These are phyloP conservation scores for Lonicera japonica DNA, from an alignment of 129 eudicot genomes.

Conservation along the genomic window DNA sequence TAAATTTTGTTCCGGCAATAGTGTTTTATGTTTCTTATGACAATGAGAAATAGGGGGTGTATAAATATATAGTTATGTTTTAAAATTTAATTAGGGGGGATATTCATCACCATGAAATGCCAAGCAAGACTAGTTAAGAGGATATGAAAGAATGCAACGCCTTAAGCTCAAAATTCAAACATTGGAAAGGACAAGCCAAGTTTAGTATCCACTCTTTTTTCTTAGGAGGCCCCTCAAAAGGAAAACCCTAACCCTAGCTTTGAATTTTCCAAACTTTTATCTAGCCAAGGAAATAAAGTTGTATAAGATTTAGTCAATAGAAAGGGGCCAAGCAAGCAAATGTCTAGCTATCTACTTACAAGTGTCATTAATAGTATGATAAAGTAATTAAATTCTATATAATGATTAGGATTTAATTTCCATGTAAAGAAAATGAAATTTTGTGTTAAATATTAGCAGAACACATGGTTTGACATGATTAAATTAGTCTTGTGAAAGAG, in stretches of 20 bases:
- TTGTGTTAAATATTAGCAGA: not conserved
- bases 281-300: not conserved
- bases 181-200: not conserved
- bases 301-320: not conserved
- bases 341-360: not conserved
- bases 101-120: slow-evolving; percentile 1
- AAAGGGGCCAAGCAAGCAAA: not conserved
- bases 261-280: not conserved
- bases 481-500: not conserved
- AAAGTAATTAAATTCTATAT: no score
- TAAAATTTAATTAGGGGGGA: not conserved
- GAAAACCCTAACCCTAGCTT: not conserved
- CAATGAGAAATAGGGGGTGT: no score
- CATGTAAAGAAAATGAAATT: not conserved
- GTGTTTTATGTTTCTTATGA: no score
- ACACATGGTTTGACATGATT: not conserved
- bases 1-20: no score
- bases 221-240: not conserved
- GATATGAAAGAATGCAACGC: not conserved
- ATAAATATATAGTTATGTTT: not conserved
- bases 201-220: not conserved
- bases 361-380: no score
- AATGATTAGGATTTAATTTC: not conserved
- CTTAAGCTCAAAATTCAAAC: not conserved
- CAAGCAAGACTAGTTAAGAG: not conserved